Percentiles rank a stretch among this genome's conserved stretches.
Conservation (phyloP, 306 rosid species). For the Pueraria montana region DNA sequence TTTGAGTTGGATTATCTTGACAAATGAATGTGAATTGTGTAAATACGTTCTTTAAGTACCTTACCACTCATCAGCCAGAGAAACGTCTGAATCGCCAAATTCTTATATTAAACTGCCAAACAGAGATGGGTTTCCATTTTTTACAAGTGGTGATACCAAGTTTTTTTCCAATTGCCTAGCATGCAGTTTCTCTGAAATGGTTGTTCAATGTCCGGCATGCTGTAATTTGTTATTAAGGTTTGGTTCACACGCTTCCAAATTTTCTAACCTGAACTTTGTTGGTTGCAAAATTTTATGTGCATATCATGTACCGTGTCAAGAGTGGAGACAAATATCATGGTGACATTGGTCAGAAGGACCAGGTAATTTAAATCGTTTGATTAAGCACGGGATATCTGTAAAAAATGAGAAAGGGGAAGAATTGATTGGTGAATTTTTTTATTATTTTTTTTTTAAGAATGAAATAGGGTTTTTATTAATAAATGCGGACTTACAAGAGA, state of each 20-base stretch:
- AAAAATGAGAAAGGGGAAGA: too few relatives aligned
- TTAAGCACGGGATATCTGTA: neutral
- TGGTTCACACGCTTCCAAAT: neutral
- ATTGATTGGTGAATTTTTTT: too few relatives aligned
- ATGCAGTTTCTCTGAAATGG: neutral
- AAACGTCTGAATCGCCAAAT: conserved; percentile 31
- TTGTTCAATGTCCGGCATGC: neutral
- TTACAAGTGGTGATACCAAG: conserved; percentile 36
- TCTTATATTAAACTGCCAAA: conserved; percentile 20
- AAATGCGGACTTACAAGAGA: too few relatives aligned
- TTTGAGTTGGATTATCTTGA: conserved; percentile 19
- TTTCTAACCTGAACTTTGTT: neutral
- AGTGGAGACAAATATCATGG: neutral
- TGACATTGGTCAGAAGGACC: neutral
- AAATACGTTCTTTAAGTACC: neutral
- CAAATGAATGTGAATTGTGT: neutral
- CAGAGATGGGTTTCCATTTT: neutral
- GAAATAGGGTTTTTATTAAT: too few relatives aligned
- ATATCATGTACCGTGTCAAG: neutral
- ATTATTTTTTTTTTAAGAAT: too few relatives aligned
- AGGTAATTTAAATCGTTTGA: neutral
- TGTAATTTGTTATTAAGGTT: neutral
- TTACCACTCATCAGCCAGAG: neutral
- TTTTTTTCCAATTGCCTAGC: conserved; percentile 39
- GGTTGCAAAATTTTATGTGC: neutral